Percentiles rank a stretch among this genome's conserved stretches.
Evolutionary conservation across 352 stramenopile species (phyloP).

Genomic region (Pythium rhizo-oryzae): DNA sequence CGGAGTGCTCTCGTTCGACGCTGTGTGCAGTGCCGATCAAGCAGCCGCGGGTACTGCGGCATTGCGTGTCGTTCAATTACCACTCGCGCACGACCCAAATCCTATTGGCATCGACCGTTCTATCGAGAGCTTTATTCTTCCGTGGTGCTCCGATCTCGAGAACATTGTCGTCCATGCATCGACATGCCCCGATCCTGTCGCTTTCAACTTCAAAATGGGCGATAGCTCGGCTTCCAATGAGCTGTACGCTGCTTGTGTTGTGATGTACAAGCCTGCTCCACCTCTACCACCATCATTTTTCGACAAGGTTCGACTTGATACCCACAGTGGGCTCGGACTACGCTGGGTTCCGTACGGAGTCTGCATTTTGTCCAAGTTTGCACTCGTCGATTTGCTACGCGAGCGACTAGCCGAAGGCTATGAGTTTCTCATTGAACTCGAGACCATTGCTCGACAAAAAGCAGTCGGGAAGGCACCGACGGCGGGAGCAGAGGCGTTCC

Average conservation of each 20-base stretch:
- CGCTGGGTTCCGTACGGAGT: slow-evolving; percentile 83
- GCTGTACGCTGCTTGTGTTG: slow-evolving; percentile 73
- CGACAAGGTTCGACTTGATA: slow-evolving; percentile 58
- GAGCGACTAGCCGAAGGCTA: slow-evolving; percentile 81
- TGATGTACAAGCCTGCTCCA: slow-evolving; percentile 81
- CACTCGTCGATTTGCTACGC: slow-evolving; percentile 78
- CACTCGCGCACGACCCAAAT: slow-evolving; percentile 29
- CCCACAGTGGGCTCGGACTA: slow-evolving; percentile 33
- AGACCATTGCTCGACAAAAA: slow-evolving; percentile 42
- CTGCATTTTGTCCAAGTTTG: slow-evolving; percentile 83
- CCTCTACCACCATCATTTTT: slow-evolving; percentile 60
- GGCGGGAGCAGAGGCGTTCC: slow-evolving; percentile 36
- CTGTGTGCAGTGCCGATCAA: slow-evolving; percentile 24
- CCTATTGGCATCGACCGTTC: slow-evolving; percentile 29
- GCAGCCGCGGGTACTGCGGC: slow-evolving; percentile 23
- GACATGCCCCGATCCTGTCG: slow-evolving; percentile 37
- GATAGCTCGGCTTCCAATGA: slow-evolving; percentile 73
- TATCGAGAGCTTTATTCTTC: slow-evolving; percentile 41
- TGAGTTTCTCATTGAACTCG: slow-evolving; percentile 77
- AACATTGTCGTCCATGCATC: slow-evolving; percentile 31
- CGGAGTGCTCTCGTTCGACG: slow-evolving; percentile 77
- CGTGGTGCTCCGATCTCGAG: slow-evolving; percentile 36
- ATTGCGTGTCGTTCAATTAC: slow-evolving; percentile 27
- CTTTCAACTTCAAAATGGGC: slow-evolving; percentile 63
- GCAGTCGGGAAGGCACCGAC: slow-evolving; percentile 19